Base-by-base conservation (phyloP, 257 asterid species). In the Handroanthus guayacan region DNA sequence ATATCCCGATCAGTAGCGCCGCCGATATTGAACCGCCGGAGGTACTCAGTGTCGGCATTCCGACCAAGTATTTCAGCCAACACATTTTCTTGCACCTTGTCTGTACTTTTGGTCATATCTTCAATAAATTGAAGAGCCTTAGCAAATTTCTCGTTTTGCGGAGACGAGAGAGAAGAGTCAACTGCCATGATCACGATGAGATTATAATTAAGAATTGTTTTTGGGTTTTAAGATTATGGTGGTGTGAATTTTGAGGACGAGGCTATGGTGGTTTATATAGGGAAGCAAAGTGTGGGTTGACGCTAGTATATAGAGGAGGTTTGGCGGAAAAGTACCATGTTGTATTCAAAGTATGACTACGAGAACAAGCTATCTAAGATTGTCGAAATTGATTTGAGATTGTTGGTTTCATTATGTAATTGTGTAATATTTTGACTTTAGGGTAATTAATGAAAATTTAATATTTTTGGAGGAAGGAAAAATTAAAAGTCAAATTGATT, bases 1-100 rank as follows among this genome's bases (percentile, higher is more conserved):
- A 89, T 73, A 3, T 84, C 87, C 7, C 97, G 82, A 13, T 86
- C 91, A 0, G 84, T 84, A 0, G 93, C 87, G 0, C 97, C 94
- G 36, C 39, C 66, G 6, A 90, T 81, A 1, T 72, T 67, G 72
- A 86, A 88, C 37, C 81, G 75, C 17, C 16, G 78, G 17, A 91
- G 81, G 78, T 92, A 92, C 84, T 92, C 98, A 0, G 96, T 85
- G 0, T 85, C 31, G 9, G 88, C 94, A 82, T 92, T 92, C 43
- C 67, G 82, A 70, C 61, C 71, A 18, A 92, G 80, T 11, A 92
- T 91, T 67, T 84, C 94, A 34, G 72, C 80, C 83, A 92, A 79
- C 52, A 91, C 94, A 14, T 72, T 82, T 74, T 82, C 90, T 74
- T 92, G 98, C 54, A 86, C 91, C 52, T 77, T 20, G 50, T 91